Evolutionary conservation across 148 eudicot species (phyloP).

Genomic region (Diospyros kaki): DNA sequence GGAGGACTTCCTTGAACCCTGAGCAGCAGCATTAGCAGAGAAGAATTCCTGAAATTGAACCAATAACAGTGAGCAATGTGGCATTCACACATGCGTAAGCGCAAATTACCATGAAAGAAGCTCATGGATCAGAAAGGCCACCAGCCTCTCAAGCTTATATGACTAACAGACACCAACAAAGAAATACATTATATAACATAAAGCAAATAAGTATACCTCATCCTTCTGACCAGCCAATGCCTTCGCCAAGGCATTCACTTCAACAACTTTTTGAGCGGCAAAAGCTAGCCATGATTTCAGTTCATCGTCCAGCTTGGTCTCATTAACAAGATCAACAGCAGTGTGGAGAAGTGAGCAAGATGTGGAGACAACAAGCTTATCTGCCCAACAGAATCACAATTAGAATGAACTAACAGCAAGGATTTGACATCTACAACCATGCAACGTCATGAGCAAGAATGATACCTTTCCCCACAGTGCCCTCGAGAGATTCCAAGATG

Average conservation of each 20-base stretch:
- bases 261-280: constrained; percentile 89
- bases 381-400: constrained; percentile 27
- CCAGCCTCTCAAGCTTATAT: neutral
- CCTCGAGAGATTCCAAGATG: constrained; percentile 59
- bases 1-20: constrained; percentile 81
- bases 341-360: constrained; percentile 98
- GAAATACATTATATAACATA: neutral
- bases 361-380: constrained; percentile 94
- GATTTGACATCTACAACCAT: neutral
- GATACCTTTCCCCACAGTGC: constrained; percentile 74
- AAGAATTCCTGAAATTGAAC: constrained; percentile 63
- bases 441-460: neutral
- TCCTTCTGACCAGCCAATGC: constrained; percentile 82
- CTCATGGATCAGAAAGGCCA: neutral
- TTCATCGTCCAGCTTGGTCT: constrained; percentile 82
- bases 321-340: constrained; percentile 85
- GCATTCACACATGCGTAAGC: neutral
- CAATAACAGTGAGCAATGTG: neutral
- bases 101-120: neutral
- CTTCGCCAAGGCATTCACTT: constrained; percentile 93
- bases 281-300: constrained; percentile 96
- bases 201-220: constrained; percentile 43
- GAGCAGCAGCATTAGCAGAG: constrained; percentile 85
- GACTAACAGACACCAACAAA: neutral
- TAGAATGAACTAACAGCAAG: neutral